These are phyloP conservation scores for Aphanocladium album DNA, from an alignment of 2,329 filamentous ascomycete genomes.

Conservation along the genomic window DNA sequence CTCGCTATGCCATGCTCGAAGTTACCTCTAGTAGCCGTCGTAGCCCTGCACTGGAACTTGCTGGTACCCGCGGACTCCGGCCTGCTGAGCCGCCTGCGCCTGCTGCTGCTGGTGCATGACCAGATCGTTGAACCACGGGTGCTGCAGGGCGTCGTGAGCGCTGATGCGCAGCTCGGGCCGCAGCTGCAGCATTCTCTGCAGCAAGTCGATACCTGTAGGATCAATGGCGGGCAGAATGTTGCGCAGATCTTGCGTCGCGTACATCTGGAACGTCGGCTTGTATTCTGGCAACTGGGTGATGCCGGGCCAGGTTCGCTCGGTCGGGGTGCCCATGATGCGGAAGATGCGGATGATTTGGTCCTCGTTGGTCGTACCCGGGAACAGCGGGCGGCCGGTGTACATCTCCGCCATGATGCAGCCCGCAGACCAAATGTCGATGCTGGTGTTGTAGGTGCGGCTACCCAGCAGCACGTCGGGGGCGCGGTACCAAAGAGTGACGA, in stretches of 20 bases:
- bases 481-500: constrained; percentile 96
- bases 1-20: neutral
- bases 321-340: constrained; percentile 96
- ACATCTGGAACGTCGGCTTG: constrained; percentile 91
- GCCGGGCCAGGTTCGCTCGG: constrained; percentile 90
- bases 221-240: constrained; percentile 89
- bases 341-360: constrained; percentile 97
- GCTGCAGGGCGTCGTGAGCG: constrained; percentile 77
- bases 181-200: constrained; percentile 87
- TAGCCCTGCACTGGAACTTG: constrained; percentile 34
- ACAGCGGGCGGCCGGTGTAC: constrained; percentile 92
- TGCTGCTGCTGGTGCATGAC: constrained; percentile 50
- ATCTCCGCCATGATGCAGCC: constrained; percentile 99
- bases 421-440: constrained; percentile 98
- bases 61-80: constrained; percentile 33
- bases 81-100: constrained; percentile 27
- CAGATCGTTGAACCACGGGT: constrained; percentile 87
- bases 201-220: constrained; percentile 75
- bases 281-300: constrained; percentile 97
- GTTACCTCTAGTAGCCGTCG: constrained; percentile 28
- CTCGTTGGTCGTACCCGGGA: constrained; percentile 96
- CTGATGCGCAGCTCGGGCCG: constrained; percentile 88
- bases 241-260: constrained; percentile 83
- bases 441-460: constrained; percentile 96
- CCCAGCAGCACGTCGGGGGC: constrained; percentile 93